phyloP scores from a whole-genome alignment of 2,329 filamentous ascomycete genomes.

The Neonectria coccinea region DNA sequence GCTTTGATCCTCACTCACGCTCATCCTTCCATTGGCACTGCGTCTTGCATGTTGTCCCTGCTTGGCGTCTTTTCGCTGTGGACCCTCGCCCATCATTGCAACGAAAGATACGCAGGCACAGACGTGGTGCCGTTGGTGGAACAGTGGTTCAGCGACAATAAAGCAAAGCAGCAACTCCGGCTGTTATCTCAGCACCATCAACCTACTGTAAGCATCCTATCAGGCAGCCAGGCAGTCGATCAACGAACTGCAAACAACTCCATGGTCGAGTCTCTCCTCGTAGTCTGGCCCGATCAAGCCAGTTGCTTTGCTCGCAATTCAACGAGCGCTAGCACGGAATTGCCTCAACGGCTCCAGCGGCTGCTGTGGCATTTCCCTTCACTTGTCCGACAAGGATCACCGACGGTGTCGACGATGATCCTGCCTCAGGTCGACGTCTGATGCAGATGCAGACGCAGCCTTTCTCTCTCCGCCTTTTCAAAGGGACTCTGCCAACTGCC shows the following conservation, averaged over 20 bases:
- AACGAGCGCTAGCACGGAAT: constrained; percentile 20
- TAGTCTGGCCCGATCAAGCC: background rate
- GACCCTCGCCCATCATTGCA: constrained; percentile 2
- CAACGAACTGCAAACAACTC: background rate
- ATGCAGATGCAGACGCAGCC: constrained; percentile 14
- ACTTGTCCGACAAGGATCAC: constrained; percentile 17
- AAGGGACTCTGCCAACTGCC: constrained; percentile 5
- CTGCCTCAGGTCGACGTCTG: constrained; percentile 10
- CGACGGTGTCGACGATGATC: constrained; percentile 17
- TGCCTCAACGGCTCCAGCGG: constrained; percentile 28
- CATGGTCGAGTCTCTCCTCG: background rate
- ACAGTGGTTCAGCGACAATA: background rate
- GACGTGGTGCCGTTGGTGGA: background rate
- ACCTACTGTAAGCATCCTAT: too few relatives aligned
- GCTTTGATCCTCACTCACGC: constrained; percentile 1
- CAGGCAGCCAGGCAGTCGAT: background rate
- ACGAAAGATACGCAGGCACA: background rate
- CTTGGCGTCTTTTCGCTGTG: constrained; percentile 6
- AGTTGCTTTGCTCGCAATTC: background rate
- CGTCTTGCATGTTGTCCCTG: constrained; percentile 1
- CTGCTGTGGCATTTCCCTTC: constrained; percentile 14
- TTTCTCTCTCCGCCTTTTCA: constrained; percentile 8
- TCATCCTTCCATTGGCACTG: constrained; percentile 2
- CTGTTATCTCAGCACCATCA: background rate
- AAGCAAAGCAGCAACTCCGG: background rate